Conservation (phyloP, 2,329 filamentous ascomycete species). For the Bipolaris cookei region DNA sequence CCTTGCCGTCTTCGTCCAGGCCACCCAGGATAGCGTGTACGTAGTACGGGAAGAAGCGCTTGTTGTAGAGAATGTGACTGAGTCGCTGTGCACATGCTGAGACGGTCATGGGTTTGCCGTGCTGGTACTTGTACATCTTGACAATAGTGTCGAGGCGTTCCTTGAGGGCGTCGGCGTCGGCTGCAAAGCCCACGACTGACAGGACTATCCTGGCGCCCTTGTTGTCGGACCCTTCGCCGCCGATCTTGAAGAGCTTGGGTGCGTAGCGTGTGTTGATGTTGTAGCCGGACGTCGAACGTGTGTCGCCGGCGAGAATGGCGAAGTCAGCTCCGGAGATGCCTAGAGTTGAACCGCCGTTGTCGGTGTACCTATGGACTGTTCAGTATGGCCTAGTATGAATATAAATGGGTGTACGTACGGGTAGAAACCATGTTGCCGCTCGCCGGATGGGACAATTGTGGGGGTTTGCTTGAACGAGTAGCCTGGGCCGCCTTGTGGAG, state of each 20-base stretch:
- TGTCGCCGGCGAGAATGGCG: slow-evolving; percentile 96
- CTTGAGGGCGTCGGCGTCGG: slow-evolving; percentile 91
- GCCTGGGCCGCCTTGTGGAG: slow-evolving; percentile 60
- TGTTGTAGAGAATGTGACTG: slow-evolving; percentile 93
- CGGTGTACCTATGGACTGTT: slow-evolving; percentile 74
- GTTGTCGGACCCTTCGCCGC: slow-evolving; percentile 85
- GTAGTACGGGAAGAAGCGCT: slow-evolving; percentile 99
- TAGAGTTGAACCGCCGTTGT: slow-evolving; percentile 96
- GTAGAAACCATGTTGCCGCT: slow-evolving; percentile 82
- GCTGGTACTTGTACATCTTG: slow-evolving; percentile 99
- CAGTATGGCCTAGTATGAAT: slow-evolving; percentile 18
- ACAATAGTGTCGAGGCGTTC: slow-evolving; percentile 92
- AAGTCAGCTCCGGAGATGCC: slow-evolving; percentile 95
- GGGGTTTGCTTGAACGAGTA: slow-evolving; percentile 66
- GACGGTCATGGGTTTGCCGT: slow-evolving; percentile 94
- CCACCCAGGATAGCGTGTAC: slow-evolving; percentile 92
- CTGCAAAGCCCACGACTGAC: slow-evolving; percentile 93
- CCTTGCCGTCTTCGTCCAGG: slow-evolving; percentile 91
- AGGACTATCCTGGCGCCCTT: slow-evolving; percentile 85
- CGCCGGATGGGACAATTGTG: slow-evolving; percentile 55
- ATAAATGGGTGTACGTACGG: slow-evolving; percentile 66
- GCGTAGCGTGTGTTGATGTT: slow-evolving; percentile 97
- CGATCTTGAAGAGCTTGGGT: slow-evolving; percentile 97
- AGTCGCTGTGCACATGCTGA: slow-evolving; percentile 93
- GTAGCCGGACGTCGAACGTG: slow-evolving; percentile 89